Conservation (phyloP, 129 eudicot genomes). For the Tagetes erecta region DNA sequence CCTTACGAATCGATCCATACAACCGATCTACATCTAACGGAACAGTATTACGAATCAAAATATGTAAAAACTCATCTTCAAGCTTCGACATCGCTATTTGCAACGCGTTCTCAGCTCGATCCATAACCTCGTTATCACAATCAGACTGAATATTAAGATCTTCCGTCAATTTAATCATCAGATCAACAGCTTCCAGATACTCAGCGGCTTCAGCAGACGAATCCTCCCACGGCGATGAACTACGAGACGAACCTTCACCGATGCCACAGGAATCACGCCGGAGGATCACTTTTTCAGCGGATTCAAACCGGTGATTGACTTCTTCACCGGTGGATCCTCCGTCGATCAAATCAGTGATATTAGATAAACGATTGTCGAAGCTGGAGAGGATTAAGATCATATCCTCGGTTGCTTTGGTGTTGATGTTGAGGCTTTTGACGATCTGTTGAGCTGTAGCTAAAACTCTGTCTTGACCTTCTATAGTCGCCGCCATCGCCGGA, state of each 20-base stretch:
- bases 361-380: slow-evolving; percentile 83
- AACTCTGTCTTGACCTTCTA: slow-evolving; percentile 75
- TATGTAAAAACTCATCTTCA: slow-evolving; percentile 73
- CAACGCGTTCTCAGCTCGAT: slow-evolving; percentile 77
- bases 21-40: slow-evolving; percentile 60
- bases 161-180: slow-evolving; percentile 51
- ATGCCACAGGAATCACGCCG: slow-evolving; percentile 36
- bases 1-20: slow-evolving; percentile 58
- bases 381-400: slow-evolving; percentile 73
- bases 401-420: slow-evolving; percentile 63
- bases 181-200: slow-evolving; percentile 64
- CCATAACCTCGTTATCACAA: slow-evolving; percentile 35
- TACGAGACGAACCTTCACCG: slow-evolving; percentile 26
- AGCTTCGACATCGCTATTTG: slow-evolving; percentile 73
- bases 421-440: slow-evolving; percentile 65
- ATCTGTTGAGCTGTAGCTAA: slow-evolving; percentile 87
- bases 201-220: slow-evolving; percentile 24
- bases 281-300: slow-evolving; percentile 61
- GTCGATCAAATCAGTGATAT: slow-evolving; percentile 54
- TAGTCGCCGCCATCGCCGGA: slow-evolving; percentile 50
- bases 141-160: slow-evolving; percentile 36
- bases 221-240: slow-evolving; percentile 38
- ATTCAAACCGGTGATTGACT: slow-evolving; percentile 40
- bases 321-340: slow-evolving; percentile 3
- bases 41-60: slow-evolving; percentile 50